A percentile compares a stretch with the other conserved stretches of the same genome.
Conservation (phyloP, 2,329 filamentous ascomycete species). For the Apiospora pterosperma region DNA sequence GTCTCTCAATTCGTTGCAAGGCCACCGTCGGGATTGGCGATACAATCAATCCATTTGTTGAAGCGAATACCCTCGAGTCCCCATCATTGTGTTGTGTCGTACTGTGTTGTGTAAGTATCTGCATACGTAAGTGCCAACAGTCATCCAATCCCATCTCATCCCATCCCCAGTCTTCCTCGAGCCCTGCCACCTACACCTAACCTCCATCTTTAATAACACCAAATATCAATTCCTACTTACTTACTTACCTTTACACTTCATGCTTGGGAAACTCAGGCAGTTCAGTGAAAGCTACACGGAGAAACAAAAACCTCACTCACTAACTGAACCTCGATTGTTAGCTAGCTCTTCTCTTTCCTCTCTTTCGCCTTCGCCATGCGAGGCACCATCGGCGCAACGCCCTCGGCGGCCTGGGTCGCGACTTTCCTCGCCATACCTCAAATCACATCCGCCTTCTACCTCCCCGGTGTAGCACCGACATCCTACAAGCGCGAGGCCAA, state of each 20-base stretch:
- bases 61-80: background rate
- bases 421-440: constrained; percentile 50
- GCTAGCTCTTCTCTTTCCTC: background rate
- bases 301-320: background rate
- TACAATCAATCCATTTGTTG: background rate
- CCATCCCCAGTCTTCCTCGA: background rate
- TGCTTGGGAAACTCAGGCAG: background rate
- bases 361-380: constrained; percentile 36
- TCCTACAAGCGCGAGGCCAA: constrained; percentile 78
- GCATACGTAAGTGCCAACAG: background rate
- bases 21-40: background rate
- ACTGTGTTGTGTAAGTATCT: too few species aligned
- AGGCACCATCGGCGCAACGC: constrained; percentile 40
- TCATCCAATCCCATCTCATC: background rate
- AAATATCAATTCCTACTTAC: too few species aligned
- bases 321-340: background rate
- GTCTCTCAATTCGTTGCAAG: background rate
- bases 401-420: constrained; percentile 46
- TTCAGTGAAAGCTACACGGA: background rate
- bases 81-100: background rate
- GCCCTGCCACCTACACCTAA: background rate
- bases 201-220: background rate
- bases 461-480: constrained; percentile 91
- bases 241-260: background rate
- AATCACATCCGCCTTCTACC: constrained; percentile 77